Conservation (phyloP, 768 basidiomycete species). For the Ramaria sp. region DNA sequence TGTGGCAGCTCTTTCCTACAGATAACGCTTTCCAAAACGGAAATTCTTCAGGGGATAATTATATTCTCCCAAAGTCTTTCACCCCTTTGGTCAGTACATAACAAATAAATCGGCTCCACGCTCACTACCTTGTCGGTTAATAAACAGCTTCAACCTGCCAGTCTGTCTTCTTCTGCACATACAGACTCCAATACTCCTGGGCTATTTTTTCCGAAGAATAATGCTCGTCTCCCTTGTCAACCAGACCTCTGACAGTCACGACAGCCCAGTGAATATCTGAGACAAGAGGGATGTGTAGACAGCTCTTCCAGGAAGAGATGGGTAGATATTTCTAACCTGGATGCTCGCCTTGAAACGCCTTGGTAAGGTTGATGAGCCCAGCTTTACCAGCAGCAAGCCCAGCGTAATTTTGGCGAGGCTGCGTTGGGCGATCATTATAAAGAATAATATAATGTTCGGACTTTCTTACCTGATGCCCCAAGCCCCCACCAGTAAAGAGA, state of each 20-base stretch:
- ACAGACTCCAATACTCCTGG: slow-evolving; percentile 3
- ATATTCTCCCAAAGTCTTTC: no score
- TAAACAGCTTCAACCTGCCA: slow-evolving; percentile 2
- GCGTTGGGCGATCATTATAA: not conserved
- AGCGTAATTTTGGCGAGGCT: slow-evolving; percentile 5
- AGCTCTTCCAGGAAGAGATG: not conserved
- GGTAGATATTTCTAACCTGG: not conserved
- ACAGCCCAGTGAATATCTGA: slow-evolving; percentile 4
- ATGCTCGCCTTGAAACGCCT: slow-evolving; percentile 3
- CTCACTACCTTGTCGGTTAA: no score
- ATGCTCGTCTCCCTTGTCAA: slow-evolving; percentile 2
- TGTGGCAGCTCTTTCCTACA: no score
- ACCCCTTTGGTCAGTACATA: no score
- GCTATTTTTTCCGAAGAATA: not conserved
- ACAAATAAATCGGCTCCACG: no score
- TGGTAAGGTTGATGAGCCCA: slow-evolving; percentile 3
- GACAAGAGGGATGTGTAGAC: not conserved
- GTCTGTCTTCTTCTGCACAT: slow-evolving; percentile 1
- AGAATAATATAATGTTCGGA: not conserved
- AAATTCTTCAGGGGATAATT: no score
- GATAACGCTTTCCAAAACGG: no score
- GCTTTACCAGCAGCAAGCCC: slow-evolving; percentile 5
- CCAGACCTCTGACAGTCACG: slow-evolving; percentile 1
- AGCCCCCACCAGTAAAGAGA: slow-evolving; percentile 6
- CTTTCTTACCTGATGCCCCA: slow-evolving; percentile 5